Base-by-base conservation (phyloP, 2,329 filamentous ascomycete genomes). In the Trichoderma atrobrunneum region DNA sequence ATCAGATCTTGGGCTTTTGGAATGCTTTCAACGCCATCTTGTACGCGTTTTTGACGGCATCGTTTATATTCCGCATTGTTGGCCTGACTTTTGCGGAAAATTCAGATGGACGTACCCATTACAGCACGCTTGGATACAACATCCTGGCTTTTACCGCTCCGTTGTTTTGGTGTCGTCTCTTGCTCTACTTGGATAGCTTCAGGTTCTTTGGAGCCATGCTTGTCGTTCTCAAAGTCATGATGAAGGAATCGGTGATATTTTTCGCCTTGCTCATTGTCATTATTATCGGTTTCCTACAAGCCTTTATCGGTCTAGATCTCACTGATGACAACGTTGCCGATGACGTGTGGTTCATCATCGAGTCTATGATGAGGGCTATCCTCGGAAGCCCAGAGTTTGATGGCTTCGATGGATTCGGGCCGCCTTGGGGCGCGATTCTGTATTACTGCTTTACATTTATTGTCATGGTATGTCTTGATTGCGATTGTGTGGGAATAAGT, bases 401-500 rank as follows among this genome's bases (percentile, higher is more conserved):
- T 6, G 93, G 92, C 0, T 98, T 98, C 78, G 94, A 98, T 75
- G 88, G 91, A 28, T 99, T 98, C 79, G 93, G 92, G 26, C 94
- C 93, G 14, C 96, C 96, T 0, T 99, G 98, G 80, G 96, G 96
- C 10, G 88, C 97, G 65, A 93, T 98, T 36, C 90, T 99, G 11
- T 99, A 99, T 85, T 99, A 99, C 84, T 89, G 97, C 79, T 99
- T 98, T 82, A 97, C 95, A 21, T 99, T 99, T 78, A 91, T 98
- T 51, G 93, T 99, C 78, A 98, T 97, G 92, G 95, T 96, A 77
- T 76, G 84, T 79, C 57, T 28, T 21, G 5, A 2, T 6, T 1
- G 3, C 4, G 14, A 43, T 8, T 57, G n/a, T n/a, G 18, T 21
- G n/a, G 10, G 18, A 8, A 11, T 26, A 60, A 6, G 5, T 21